phyloP scores from a whole-genome alignment of 805 yeast genomes.

The Torulaspora franciscae region DNA sequence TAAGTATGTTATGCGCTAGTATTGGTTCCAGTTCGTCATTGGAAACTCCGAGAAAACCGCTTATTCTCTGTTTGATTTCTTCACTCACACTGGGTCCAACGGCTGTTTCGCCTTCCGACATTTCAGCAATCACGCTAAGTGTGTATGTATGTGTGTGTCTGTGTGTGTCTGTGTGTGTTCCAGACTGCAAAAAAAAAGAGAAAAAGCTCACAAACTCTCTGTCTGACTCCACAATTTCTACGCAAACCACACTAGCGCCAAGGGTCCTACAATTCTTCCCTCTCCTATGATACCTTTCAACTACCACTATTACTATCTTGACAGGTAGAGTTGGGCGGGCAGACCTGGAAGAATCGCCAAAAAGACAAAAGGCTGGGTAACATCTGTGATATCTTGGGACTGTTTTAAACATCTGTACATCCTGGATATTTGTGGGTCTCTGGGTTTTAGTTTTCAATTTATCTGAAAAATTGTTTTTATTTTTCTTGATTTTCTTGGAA shows the following conservation, averaged over 20 bases:
- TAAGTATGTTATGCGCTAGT: slow-evolving; percentile 1
- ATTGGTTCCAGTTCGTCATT: slow-evolving; percentile 15
- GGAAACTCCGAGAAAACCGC: slow-evolving; percentile 37
- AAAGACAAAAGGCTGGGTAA: slow-evolving; percentile 4
- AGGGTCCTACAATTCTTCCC: not conserved
- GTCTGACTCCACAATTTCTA: too few species aligned
- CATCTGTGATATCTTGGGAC: not conserved
- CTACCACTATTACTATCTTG: too few species aligned
- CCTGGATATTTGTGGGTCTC: not conserved
- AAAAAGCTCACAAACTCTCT: too few species aligned
- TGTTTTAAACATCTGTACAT: slow-evolving; percentile 9
- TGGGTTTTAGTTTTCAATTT: slow-evolving; percentile 1
- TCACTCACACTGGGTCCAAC: not conserved
- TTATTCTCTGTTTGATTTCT: slow-evolving; percentile 18
- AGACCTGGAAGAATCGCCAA: not conserved
- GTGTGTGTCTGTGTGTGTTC: too few species aligned
- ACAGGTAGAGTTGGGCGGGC: too few species aligned
- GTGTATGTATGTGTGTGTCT: too few species aligned
- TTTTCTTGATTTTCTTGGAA: not conserved
- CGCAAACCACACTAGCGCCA: not conserved
- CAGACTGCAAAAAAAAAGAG: too few species aligned
- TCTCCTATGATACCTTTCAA: not conserved
- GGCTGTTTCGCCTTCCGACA: slow-evolving; percentile 7
- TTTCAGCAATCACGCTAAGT: not conserved
- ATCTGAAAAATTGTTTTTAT: not conserved